phyloP scores from a whole-genome alignment of 2,329 filamentous ascomycete genomes.

The Fusarium fracticaudum region DNA sequence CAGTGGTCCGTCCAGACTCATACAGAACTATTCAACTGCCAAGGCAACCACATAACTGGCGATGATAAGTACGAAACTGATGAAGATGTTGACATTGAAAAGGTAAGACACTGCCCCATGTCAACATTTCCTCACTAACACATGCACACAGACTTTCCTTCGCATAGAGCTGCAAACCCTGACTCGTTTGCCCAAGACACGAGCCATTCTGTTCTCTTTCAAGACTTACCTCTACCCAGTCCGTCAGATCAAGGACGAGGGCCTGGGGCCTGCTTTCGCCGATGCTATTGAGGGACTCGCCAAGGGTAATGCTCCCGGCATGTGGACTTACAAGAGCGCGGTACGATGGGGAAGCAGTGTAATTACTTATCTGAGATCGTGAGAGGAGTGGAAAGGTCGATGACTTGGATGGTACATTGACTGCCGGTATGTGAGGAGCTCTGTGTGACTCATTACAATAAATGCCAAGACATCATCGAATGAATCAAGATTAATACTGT shows the following conservation, averaged over 20 bases:
- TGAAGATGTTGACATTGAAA: conserved; percentile 16
- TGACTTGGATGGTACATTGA: not conserved
- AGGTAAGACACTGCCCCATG: not conserved
- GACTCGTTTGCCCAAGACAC: conserved; percentile 26
- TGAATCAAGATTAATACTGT: not conserved
- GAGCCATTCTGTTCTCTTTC: conserved; percentile 28
- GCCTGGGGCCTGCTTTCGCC: conserved; percentile 25
- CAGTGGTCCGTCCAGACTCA: conserved; percentile 40
- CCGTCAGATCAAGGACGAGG: conserved; percentile 20
- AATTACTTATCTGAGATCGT: conserved; percentile 24
- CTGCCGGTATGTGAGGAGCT: not conserved
- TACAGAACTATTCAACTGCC: conserved; percentile 29
- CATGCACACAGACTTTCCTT: conserved; percentile 12
- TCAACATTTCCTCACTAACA: not conserved
- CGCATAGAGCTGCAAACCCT: conserved; percentile 31
- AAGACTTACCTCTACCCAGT: conserved; percentile 36
- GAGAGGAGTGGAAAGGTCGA: not conserved
- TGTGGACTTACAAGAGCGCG: conserved; percentile 36
- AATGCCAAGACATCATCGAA: not conserved
- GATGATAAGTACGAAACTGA: conserved; percentile 15
- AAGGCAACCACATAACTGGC: conserved; percentile 27
- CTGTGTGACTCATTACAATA: not conserved
- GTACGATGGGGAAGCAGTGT: conserved; percentile 24
- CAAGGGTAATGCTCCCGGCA: conserved; percentile 31
- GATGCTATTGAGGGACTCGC: conserved; percentile 28